Conservation (phyloP, 257 asterid species). For the Gardenia jasminoides region DNA sequence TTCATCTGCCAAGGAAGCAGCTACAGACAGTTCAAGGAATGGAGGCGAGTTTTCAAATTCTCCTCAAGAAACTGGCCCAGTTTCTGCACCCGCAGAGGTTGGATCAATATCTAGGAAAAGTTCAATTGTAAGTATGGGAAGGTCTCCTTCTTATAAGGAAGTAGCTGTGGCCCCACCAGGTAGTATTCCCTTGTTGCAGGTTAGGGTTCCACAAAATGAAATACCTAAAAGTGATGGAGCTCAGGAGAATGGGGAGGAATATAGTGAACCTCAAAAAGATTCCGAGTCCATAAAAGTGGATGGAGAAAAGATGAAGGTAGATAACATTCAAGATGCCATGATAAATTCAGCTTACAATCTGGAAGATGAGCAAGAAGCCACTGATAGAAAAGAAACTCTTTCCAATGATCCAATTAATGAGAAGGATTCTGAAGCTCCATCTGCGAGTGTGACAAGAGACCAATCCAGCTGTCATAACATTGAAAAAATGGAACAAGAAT, state of each 20-base stretch:
- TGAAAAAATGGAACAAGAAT: slow-evolving; percentile 37
- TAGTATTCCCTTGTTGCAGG: slow-evolving; percentile 72
- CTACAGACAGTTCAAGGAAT: slow-evolving; percentile 38
- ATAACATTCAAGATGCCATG: slow-evolving; percentile 29
- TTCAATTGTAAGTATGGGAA: slow-evolving; percentile 77
- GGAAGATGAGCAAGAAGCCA: slow-evolving; percentile 39
- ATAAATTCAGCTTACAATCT: slow-evolving; percentile 32
- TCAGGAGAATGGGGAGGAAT: slow-evolving; percentile 45
- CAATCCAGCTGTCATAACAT: slow-evolving; percentile 32
- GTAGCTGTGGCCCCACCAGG: slow-evolving; percentile 99
- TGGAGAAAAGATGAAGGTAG: slow-evolving; percentile 41
- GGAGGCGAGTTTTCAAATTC: slow-evolving; percentile 47
- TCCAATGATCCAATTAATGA: slow-evolving; percentile 27
- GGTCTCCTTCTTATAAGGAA: slow-evolving; percentile 95
- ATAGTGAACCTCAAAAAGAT: slow-evolving; percentile 29
- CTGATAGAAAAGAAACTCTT: slow-evolving; percentile 32
- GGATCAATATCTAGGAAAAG: slow-evolving; percentile 54
- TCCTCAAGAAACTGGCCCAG: slow-evolving; percentile 42
- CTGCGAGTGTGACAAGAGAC: slow-evolving; percentile 31
- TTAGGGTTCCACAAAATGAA: slow-evolving; percentile 46
- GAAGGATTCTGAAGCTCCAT: slow-evolving; percentile 29
- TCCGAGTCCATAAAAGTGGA: slow-evolving; percentile 22
- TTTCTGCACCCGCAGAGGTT: slow-evolving; percentile 48
- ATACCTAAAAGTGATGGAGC: slow-evolving; percentile 26
- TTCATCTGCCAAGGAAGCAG: slow-evolving; percentile 48